Percentiles rank a stretch among this genome's conserved stretches.
Conservation (phyloP, 306 rosid species). For the Hylodesmum podocarpum region DNA sequence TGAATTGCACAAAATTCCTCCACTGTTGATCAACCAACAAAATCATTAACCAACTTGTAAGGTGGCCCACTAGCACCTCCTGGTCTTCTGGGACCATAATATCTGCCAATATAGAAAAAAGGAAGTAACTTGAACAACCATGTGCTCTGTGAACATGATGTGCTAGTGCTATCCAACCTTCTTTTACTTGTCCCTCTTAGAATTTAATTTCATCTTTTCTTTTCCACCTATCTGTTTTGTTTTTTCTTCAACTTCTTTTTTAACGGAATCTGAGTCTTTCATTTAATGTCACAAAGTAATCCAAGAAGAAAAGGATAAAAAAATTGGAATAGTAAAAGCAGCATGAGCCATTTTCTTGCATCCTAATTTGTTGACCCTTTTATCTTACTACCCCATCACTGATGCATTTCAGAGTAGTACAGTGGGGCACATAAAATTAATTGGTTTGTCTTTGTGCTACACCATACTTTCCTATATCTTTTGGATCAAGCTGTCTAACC, state of each 20-base stretch:
- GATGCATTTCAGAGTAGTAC: background rate
- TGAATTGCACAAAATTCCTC: slow-evolving; percentile 3
- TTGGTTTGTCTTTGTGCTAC: slow-evolving; percentile 26
- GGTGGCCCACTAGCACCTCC: slow-evolving; percentile 24
- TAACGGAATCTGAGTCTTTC: background rate
- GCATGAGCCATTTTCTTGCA: slow-evolving; percentile 18
- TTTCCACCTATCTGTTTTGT: background rate
- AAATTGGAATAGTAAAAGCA: slow-evolving; percentile 2
- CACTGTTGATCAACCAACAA: slow-evolving; percentile 29
- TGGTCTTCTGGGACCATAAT: slow-evolving; percentile 25
- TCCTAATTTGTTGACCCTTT: background rate
- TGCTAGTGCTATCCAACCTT: slow-evolving; percentile 29
- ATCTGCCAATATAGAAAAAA: background rate
- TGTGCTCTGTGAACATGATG: slow-evolving; percentile 27
- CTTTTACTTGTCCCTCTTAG: slow-evolving; percentile 8
- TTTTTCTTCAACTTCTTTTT: background rate
- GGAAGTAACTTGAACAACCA: slow-evolving; percentile 26
- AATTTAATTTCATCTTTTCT: slow-evolving; percentile 21
- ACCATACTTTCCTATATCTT: slow-evolving; percentile 25
- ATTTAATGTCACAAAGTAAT: slow-evolving; percentile 26
- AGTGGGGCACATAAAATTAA: slow-evolving; percentile 39
- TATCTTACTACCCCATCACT: background rate
- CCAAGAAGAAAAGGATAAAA: slow-evolving; percentile 2
- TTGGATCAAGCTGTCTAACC: slow-evolving; percentile 31
- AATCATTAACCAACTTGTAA: slow-evolving; percentile 11